Base-by-base conservation (phyloP, 176 grass and related monocot species). In the Aegilops bicornis region DNA sequence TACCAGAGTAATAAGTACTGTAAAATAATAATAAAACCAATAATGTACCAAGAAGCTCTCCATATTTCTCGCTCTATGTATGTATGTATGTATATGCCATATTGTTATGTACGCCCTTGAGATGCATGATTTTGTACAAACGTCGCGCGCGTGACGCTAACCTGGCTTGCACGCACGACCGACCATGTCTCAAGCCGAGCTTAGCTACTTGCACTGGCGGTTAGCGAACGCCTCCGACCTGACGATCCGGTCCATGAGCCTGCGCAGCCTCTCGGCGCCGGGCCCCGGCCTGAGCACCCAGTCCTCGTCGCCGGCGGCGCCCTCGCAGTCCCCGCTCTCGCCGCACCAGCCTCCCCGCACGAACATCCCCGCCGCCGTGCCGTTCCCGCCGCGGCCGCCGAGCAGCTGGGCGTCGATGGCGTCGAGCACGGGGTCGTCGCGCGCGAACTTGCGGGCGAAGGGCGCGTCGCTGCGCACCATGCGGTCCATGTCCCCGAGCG, bases 141-240 rank as follows among this genome's bases (percentile, higher is more conserved):
- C 73, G 73, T 76, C 25, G 9, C 24, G 43, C 3, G 9, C 25
- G 45, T 16, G 79, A 47, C 3, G 37, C 67, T 25, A 19, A 30
- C 20, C 33, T 48, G 61, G 43, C 72, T 75, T 75, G 72, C 72
- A 75, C 72, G 72, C 72, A 75, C 16, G 72, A 4, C 24, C 36
- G 29, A 30, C 64, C 56, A 45, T 73, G 2, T 25, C 12, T 25
- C 12, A 3, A 24, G 1, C 2, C 11, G 4, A 7, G 2, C 0
- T 12, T 16, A 32, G 40, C 77, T 91, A 95, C 80, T 81, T 95
- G 85, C 93, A 95, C 59, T 95, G 93, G 48, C 71, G 87, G 72
- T 85, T 88, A 7, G 17, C 32, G 65, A 95, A 93, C 0, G 62
- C 76, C 50, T 89, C 77, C 0, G 91, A 93, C 79, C 73, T 81